A percentile compares a stretch with the other conserved stretches of the same genome.
Evolutionary conservation across 345 rosid species (phyloP).

Genomic region (Mallotus nudiflorus): DNA sequence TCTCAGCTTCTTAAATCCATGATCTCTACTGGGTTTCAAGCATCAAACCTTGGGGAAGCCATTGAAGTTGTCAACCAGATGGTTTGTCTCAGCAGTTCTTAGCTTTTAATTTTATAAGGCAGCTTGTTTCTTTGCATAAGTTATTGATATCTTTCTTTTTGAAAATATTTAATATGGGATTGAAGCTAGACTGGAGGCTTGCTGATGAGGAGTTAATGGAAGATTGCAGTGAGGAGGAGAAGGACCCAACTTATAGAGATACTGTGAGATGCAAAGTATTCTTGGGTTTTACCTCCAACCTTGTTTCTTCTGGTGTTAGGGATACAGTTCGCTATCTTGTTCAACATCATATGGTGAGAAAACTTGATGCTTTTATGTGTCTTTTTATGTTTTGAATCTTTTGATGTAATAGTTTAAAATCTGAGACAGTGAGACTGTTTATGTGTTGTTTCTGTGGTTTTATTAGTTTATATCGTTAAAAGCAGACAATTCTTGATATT

Average conservation of each 20-base stretch:
- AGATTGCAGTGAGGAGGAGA: slow-evolving; percentile 75
- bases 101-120: neutral
- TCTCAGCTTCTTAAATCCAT: slow-evolving; percentile 61
- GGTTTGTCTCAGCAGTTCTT: slow-evolving; percentile 41
- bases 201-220: slow-evolving; percentile 59
- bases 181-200: slow-evolving; percentile 95
- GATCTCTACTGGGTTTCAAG: slow-evolving; percentile 91
- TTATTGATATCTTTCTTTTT: neutral
- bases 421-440: neutral
- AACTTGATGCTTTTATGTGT: neutral
- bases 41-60: slow-evolving; percentile 92
- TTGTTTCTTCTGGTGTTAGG: slow-evolving; percentile 87
- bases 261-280: slow-evolving; percentile 83
- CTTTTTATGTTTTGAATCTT: neutral
- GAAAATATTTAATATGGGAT: slow-evolving; percentile 2
- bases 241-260: slow-evolving; percentile 53
- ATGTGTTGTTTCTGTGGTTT: neutral
- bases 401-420: neutral
- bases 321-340: slow-evolving; percentile 76
- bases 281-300: slow-evolving; percentile 96
- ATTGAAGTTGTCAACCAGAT: slow-evolving; percentile 72
- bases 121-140: neutral
- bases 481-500: neutral
- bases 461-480: neutral
- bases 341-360: slow-evolving; percentile 80